A percentile compares a stretch with the other conserved stretches of the same genome.
Conservation (phyloP, 495 filamentous ascomycete genomes). For the Tuber borchii region DNA sequence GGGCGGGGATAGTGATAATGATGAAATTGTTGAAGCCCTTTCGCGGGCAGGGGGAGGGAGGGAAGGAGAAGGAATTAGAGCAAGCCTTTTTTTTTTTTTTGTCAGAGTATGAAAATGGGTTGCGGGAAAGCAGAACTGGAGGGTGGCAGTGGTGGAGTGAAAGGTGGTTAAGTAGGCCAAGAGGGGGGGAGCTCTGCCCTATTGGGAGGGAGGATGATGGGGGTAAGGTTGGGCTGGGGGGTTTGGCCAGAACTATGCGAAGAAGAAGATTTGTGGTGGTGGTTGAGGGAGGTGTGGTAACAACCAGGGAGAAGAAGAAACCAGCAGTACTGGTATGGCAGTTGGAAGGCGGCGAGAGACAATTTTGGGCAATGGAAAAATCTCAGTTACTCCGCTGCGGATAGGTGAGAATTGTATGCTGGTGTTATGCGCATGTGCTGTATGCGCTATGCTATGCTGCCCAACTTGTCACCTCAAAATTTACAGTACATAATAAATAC, state of each 20-base stretch:
- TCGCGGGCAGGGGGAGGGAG: neutral
- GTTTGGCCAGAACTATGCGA: neutral
- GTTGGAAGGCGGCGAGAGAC: neutral
- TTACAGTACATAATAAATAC: neutral
- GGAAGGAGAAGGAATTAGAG: neutral
- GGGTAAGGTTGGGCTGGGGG: neutral
- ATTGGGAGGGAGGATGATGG: neutral
- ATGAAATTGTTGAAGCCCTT: neutral
- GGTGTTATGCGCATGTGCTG: neutral
- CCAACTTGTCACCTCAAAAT: neutral
- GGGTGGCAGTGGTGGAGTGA: neutral
- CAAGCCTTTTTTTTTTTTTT: neutral
- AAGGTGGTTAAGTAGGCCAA: neutral
- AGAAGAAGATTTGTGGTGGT: neutral
- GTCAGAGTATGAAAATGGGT: conserved; percentile 3
- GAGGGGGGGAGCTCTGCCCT: neutral
- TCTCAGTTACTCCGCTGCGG: neutral
- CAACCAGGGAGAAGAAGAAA: conserved; percentile 1
- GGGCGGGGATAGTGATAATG: neutral
- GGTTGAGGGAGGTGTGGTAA: neutral
- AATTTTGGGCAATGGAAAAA: neutral
- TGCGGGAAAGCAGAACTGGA: neutral
- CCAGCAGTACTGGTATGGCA: neutral
- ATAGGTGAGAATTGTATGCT: neutral
- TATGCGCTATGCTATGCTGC: neutral